A percentile compares a stretch with the other conserved stretches of the same genome.
Conservation (phyloP, 768 basidiomycete species). For the Floccularia luteovirens region DNA sequence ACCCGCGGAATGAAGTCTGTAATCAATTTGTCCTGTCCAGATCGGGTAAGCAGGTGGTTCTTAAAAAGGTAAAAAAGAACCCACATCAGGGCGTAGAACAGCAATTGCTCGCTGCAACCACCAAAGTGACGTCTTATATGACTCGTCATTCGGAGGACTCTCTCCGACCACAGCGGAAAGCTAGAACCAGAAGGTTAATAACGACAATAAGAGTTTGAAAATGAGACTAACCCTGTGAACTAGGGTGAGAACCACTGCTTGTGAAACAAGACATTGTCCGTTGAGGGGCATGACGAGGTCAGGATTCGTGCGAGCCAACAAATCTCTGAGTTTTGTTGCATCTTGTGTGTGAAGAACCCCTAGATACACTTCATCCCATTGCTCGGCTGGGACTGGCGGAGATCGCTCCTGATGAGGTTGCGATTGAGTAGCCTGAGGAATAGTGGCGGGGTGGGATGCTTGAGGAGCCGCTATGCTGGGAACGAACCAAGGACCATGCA, state of each 20-base stretch:
- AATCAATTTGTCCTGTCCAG: constrained; percentile 64
- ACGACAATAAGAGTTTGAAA: constrained; percentile 2
- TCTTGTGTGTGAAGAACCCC: constrained; percentile 74
- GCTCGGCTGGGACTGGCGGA: constrained; percentile 54
- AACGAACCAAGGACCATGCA: constrained; percentile 55
- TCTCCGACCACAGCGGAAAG: constrained; percentile 71
- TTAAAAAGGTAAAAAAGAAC: constrained; percentile 11
- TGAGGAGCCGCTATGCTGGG: constrained; percentile 71
- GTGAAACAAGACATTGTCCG: constrained; percentile 63
- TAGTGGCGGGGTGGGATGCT: constrained; percentile 71
- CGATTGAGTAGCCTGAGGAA: constrained; percentile 44
- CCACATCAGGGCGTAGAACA: constrained; percentile 65
- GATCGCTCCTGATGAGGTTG: constrained; percentile 35
- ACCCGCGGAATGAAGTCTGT: constrained; percentile 78
- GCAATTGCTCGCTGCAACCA: constrained; percentile 76
- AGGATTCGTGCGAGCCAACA: constrained; percentile 67
- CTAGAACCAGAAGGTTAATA: constrained; percentile 25
- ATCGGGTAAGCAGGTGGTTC: constrained; percentile 1
- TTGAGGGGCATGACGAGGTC: constrained; percentile 76
- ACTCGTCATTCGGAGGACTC: constrained; percentile 68
- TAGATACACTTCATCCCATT: constrained; percentile 83
- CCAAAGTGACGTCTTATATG: constrained; percentile 79
- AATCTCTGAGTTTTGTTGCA: constrained; percentile 61
- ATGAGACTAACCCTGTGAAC: constrained; percentile 51
- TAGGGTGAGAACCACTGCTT: constrained; percentile 78